phyloP scores from a whole-genome alignment of 805 yeast genomes.

The Alloascoidea hylecoeti region DNA sequence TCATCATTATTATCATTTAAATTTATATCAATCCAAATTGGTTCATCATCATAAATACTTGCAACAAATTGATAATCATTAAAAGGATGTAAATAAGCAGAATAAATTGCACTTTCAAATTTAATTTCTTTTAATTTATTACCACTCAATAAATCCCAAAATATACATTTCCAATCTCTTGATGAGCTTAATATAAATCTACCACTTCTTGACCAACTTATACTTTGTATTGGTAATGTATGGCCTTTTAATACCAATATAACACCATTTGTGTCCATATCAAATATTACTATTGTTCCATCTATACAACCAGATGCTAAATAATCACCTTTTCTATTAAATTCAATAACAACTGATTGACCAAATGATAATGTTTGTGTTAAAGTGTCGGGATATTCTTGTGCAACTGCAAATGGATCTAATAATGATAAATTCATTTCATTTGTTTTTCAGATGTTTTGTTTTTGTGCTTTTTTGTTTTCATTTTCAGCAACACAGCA shows the following conservation, averaged over 20 bases:
- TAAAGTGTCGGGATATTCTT: conserved; percentile 83
- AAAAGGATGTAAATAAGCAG: conserved; percentile 39
- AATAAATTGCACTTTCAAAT: conserved; percentile 68
- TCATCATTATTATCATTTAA: too few species aligned
- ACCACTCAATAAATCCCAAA: conserved; percentile 59
- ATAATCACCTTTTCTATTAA: conserved; percentile 70
- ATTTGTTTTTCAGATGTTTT: conserved; percentile 8
- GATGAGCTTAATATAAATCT: conserved; percentile 54
- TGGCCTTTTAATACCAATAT: conserved; percentile 51
- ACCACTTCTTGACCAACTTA: conserved; percentile 67
- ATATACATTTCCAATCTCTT: conserved; percentile 67
- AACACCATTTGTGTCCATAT: conserved; percentile 49
- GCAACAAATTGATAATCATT: conserved; percentile 37
- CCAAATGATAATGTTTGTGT: conserved; percentile 41
- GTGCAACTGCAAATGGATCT: conserved; percentile 85
- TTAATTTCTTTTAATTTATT: conserved; percentile 26
- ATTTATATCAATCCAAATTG: conserved; percentile 32
- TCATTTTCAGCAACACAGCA: too few species aligned
- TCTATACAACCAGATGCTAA: conserved; percentile 67
- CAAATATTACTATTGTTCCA: conserved; percentile 64
- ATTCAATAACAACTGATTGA: conserved; percentile 52
- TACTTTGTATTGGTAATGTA: conserved; percentile 44
- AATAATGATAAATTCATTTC: conserved; percentile 66
- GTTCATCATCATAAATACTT: conserved; percentile 48
- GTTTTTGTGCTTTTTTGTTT: too few species aligned